Percentiles rank a stretch among this genome's conserved stretches.
Conservation (phyloP, 176 grass and related monocot genomes). For the maize (Zea mays) region Zm-B73-REFERENCE-NAM-5.0 NC_050105.1:2707501-2708000, state of each 20-base stretch:
- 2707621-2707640: background rate
- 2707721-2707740: background rate
- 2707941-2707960: no score
- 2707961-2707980: no score
- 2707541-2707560: background rate
- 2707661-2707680: background rate
- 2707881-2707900: background rate
- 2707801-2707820: background rate
- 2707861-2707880: background rate
- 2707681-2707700: background rate
- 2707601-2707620: background rate
- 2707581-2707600: rapidly evolving
- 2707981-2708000: no score
- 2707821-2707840: rapidly evolving
- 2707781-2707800: background rate
- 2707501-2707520: background rate
- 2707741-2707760: rapidly evolving
- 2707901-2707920: background rate
- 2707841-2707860: slow-evolving; percentile 6
- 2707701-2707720: background rate
- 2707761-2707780: background rate
- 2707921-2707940: background rate
- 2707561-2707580: background rate
- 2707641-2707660: background rate
- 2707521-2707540: background rate